Conservation (phyloP, 148 eudicot species). For the Fagopyrum tataricum region DNA sequence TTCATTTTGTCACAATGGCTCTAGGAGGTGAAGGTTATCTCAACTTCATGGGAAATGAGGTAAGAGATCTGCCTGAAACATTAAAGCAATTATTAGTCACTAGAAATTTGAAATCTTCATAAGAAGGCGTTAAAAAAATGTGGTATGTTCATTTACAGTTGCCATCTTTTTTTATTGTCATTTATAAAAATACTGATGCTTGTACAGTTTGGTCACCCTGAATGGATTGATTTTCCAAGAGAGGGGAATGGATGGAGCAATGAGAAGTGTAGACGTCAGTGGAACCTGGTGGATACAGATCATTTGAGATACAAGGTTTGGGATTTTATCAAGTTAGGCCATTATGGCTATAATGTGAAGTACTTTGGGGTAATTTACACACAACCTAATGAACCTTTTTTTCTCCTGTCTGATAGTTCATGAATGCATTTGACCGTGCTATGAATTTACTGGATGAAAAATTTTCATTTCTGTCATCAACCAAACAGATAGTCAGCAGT, state of each 20-base stretch:
- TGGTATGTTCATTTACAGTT: neutral
- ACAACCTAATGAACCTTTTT: neutral
- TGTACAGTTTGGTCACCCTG: slow-evolving; percentile 95
- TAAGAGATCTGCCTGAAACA: slow-evolving; percentile 17
- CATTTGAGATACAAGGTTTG: slow-evolving; percentile 89
- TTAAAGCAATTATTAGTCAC: neutral
- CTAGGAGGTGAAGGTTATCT: slow-evolving; percentile 99
- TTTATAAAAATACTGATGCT: slow-evolving; percentile 18
- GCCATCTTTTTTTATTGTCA: neutral
- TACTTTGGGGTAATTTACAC: neutral
- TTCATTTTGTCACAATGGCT: slow-evolving; percentile 94
- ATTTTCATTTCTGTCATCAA: slow-evolving; percentile 61
- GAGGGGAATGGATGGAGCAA: slow-evolving; percentile 93
- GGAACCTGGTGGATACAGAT: slow-evolving; percentile 89
- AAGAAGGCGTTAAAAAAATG: neutral
- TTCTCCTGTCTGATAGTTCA: slow-evolving; percentile 37
- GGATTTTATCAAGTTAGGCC: slow-evolving; percentile 3
- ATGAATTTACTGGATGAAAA: slow-evolving; percentile 91
- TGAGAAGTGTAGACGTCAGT: slow-evolving; percentile 93
- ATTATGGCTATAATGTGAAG: neutral
- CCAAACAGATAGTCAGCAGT: slow-evolving; percentile 82
- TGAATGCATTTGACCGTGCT: slow-evolving; percentile 81
- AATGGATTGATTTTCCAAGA: slow-evolving; percentile 99
- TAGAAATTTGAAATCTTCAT: neutral
- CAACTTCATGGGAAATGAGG: slow-evolving; percentile 99